A percentile compares a stretch with the other conserved stretches of the same genome.
phyloP scores from a whole-genome alignment of 306 rosid genomes.

The Sindora glabra region DNA sequence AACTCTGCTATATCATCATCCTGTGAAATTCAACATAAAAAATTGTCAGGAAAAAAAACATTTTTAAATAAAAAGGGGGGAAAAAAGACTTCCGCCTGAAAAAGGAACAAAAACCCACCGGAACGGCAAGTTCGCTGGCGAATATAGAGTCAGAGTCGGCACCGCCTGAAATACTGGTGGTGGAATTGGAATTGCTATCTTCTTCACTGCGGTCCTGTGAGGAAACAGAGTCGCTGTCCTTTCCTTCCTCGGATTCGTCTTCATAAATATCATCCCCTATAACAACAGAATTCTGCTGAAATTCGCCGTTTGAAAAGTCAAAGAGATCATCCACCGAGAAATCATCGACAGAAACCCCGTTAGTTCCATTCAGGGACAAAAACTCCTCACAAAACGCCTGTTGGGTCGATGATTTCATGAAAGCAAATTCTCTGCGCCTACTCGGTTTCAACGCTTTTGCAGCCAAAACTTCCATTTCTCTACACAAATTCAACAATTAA shows the following conservation, averaged over 20 bases:
- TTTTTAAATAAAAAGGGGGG: not conserved
- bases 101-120: conserved; percentile 39
- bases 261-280: conserved; percentile 34
- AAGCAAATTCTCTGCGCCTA: conserved; percentile 41
- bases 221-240: conserved; percentile 33
- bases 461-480: conserved; percentile 65
- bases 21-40: conserved; percentile 30
- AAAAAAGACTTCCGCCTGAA: too few relatives aligned
- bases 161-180: conserved; percentile 19
- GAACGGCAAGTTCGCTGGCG: conserved; percentile 54
- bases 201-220: conserved; percentile 33
- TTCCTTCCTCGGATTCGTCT: conserved; percentile 21
- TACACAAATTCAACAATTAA: conserved; percentile 14
- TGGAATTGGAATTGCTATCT: conserved; percentile 35
- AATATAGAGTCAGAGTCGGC: conserved; percentile 41
- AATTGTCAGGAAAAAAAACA: not conserved
- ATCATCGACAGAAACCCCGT: conserved; percentile 53
- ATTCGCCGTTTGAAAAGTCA: conserved; percentile 56
- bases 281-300: conserved; percentile 30
- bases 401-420: conserved; percentile 23
- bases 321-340: conserved; percentile 75
- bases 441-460: conserved; percentile 76
- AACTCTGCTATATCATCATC: conserved; percentile 67
- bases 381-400: conserved; percentile 37
- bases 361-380: conserved; percentile 17